Evolutionary conservation across 2,329 filamentous ascomycete species (phyloP), one percentile per base, ranked within the genome.

Genomic region (Trichoderma sp.): DNA sequence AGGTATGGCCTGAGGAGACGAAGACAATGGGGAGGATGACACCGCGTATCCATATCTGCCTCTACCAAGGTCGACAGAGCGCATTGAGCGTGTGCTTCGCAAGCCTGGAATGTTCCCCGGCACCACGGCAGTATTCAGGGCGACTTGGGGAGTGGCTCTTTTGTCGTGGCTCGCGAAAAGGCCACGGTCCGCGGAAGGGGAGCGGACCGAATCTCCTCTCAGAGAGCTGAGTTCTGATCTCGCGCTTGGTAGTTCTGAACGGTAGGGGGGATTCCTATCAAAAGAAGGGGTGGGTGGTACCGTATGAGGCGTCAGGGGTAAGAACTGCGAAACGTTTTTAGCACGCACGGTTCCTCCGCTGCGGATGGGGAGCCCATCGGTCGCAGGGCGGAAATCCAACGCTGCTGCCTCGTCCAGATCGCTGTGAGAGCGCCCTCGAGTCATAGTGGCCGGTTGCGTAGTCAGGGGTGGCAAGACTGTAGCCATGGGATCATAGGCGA

Each of bases 131-230:
- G 84, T 87, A 75, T 85, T 91, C 29, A 92, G 73, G 4, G 86
- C 87, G 2, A 93, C 83, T 70, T 86, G 88, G 1, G 91, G 83
- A 48, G 84, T 84, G 2, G 85, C 86, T 69, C 90, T 89, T 71
- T 90, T 88, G 74, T 92, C 89, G 10, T 83, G 80, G 63, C 82
- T 87, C 25, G 82, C 81, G 63, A 90, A 89, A 3, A 86, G 71
- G 71, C 84, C 83, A 50, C 88, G 83, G 68, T 93, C 90, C 7
- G 88, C 87, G 0, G 90, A 92, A 35, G 83, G 84, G 5, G 87
- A 85, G 39, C 89, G 83, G 2, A 83, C 81, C 25, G 79, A 77
- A 39, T 85, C 83, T 48, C n/a, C 45, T 17, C 56, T 17, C 7
- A 52, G 4, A 19, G 61, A n/a, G 13, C 34, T 29, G 32, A 80